These are phyloP conservation scores for Scedosporium dehoogii DNA, from an alignment of 2,329 filamentous ascomycete genomes.

Conservation along the genomic window DNA sequence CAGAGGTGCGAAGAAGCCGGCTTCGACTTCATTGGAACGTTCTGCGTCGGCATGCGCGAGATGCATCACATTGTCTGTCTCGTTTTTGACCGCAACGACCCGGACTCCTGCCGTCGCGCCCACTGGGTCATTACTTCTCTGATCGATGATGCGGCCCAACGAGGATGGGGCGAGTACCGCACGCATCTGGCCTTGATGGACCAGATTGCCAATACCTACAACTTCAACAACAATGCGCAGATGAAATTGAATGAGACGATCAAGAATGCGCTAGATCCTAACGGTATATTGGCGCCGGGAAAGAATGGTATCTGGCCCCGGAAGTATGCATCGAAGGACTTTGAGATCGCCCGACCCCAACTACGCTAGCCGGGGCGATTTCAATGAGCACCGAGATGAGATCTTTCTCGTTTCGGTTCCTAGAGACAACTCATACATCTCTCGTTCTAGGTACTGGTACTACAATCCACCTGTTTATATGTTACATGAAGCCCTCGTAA, in stretches of 20 bases:
- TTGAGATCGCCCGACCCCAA: not conserved
- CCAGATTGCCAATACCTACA: constrained; percentile 35
- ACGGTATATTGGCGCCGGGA: constrained; percentile 24
- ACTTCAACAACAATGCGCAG: constrained; percentile 29
- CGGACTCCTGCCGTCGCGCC: constrained; percentile 23
- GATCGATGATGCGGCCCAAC: constrained; percentile 28
- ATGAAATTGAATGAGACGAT: constrained; percentile 32
- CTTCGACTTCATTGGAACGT: constrained; percentile 21
- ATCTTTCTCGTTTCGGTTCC: too few species aligned
- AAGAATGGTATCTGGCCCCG: constrained; percentile 26
- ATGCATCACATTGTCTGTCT: constrained; percentile 41
- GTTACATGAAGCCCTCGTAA: too few species aligned
- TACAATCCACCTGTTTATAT: too few species aligned
- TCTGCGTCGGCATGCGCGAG: constrained; percentile 18
- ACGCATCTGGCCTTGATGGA: constrained; percentile 36
- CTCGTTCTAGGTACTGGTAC: too few species aligned
- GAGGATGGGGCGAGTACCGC: constrained; percentile 35
- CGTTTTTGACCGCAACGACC: constrained; percentile 36
- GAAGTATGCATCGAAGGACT: constrained; percentile 11
- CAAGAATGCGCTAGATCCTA: constrained; percentile 34
- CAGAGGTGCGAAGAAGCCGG: constrained; percentile 14
- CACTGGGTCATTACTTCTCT: constrained; percentile 19
- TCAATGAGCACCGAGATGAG: too few species aligned
- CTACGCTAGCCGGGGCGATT: not conserved
- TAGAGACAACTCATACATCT: too few species aligned